Percentiles rank a stretch among this genome's conserved stretches.
These are phyloP conservation scores for Chytridiales sp. DNA, from an alignment of 371 early-diverging fungal genomes.

Conservation along the genomic window DNA sequence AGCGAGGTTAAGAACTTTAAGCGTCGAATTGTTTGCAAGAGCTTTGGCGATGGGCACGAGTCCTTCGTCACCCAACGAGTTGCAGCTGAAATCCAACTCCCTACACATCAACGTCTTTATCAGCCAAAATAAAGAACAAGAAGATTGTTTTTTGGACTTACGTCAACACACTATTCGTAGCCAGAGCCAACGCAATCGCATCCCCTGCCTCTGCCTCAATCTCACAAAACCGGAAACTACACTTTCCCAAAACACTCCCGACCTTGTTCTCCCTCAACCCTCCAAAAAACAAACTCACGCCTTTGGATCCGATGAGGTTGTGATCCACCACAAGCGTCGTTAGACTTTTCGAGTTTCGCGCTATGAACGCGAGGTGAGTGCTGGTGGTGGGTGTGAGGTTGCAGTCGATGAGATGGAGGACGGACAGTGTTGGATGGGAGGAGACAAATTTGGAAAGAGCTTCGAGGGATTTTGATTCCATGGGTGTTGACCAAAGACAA, in stretches of 20 bases:
- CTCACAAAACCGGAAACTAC: slow-evolving; percentile 38
- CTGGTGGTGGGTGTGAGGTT: slow-evolving; percentile 21
- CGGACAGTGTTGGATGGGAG: slow-evolving; percentile 27
- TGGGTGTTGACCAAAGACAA: slow-evolving; percentile 30
- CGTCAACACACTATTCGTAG: slow-evolving; percentile 18
- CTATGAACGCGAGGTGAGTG: slow-evolving; percentile 14
- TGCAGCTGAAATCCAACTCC: slow-evolving; percentile 34
- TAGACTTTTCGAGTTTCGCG: slow-evolving; percentile 14
- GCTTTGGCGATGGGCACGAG: slow-evolving; percentile 25
- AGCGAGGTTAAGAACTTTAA: slow-evolving; percentile 27
- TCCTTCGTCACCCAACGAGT: slow-evolving; percentile 33
- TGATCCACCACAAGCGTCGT: slow-evolving; percentile 31
- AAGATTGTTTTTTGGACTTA: slow-evolving; percentile 12
- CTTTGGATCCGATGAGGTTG: slow-evolving; percentile 33
- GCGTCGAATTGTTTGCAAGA: slow-evolving; percentile 25
- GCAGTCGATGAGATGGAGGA: slow-evolving; percentile 41
- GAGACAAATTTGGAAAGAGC: slow-evolving; percentile 29
- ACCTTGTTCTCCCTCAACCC: slow-evolving; percentile 23
- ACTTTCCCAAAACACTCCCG: slow-evolving; percentile 6
- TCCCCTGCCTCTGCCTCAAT: slow-evolving; percentile 28
- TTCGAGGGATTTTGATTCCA: slow-evolving; percentile 30
- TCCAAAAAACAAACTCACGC: slow-evolving; percentile 23
- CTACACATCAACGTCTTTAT: slow-evolving; percentile 7
- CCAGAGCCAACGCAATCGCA: slow-evolving; percentile 21
- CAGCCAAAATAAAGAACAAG: background rate